Evolutionary conservation across 73 alveolate genomes (phyloP), one percentile per base, ranked within the genome.

Genomic region (Strombidium stylifer): DNA sequence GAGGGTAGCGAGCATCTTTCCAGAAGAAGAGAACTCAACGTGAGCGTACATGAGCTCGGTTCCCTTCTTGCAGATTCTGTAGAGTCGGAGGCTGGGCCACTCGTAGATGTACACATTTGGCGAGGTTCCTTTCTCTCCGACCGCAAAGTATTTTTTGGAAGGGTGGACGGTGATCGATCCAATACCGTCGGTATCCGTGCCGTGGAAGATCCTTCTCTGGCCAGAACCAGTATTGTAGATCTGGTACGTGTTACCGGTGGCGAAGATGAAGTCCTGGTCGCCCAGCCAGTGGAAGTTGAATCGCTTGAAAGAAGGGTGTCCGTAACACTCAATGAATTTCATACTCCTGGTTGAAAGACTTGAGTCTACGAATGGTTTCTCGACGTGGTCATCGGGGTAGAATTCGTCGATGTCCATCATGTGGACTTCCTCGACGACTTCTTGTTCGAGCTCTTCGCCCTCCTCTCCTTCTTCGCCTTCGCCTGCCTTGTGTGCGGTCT

Each of bases 121-220:
- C 42, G 52, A 72, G 42, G 40, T 58, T 15, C 99, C 99, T 59
- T 95, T 93, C 58, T 95, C 99, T 23, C 94, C 99, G 12, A 95
- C 94, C 7, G 99, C 98, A 54, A 89, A 95, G 73, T 72, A 81
- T 32, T 86, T 81, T 52, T 89, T 85, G 16, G 82, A 31, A 12
- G 99, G 99, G 61, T 95, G 98, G n/a, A 91, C 95, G 0, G 99
- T 87, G 1, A 95, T 85, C 26, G 97, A 87, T 0, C 99, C 99
- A 0, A 95, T 85, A 11, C 99, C 99, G 12, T 94, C 98, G 16
- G 90, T 77, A 59, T 95, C 99, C 28, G 73, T 73, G 16, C 97
- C 90, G 51, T 87, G 92, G 53, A 48, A 85, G 30, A 89, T 81
- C 70, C 84, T 72, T 70, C 83, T 86, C 62, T 94, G 90, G 73